Evolutionary conservation across 2,329 filamentous ascomycete genomes (phyloP), one percentile per base, ranked within the genome.

Genomic region (Hypoxylon sp.): DNA sequence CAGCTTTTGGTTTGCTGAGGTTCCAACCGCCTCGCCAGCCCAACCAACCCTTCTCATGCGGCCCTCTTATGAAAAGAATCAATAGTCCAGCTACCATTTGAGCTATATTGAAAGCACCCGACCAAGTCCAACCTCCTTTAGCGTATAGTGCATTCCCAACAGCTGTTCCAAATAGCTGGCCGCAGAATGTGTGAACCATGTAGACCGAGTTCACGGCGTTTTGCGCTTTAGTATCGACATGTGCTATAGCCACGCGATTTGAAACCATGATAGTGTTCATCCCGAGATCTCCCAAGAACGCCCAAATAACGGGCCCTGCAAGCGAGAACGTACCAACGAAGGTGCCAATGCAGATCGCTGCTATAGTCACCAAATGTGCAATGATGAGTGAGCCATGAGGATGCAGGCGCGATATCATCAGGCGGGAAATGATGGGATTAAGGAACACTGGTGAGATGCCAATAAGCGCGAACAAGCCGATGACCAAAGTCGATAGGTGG

Each of bases 201-300:
- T 67, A 71, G 4, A 68, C 64, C 0, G 68, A 65, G 11, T 67
- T 78, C 37, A 74, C 68, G 2, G 71, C 69, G 36, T 67, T 74
- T 29, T 72, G 63, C 1, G 65, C 64, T 9, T 60, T 68, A 2
- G 64, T 57, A 13, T 65, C 62, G 0, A 70, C 67, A 3, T 57
- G 58, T 5, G 67, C 60, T 32, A 71, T 67, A 3, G 66, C 66
- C 42, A 67, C 61, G 5, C 69, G 55, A 23, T 65, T 70, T 3
- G 66, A 63, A 5, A 71, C 67, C 7, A 68, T 54, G 12, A 61
- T 60, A 1, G 63, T 68, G 27, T 70, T 69, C 13, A 69, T 60
- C 0, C 68, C 69, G 8, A 70, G 52, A 34, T 71, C 69, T 5
- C 67, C 63, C 2, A 69, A 38, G 13, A 71, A 62, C 3, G 69